phyloP scores from a whole-genome alignment of 2,329 filamentous ascomycete species.

The Drechslera avenae region DNA sequence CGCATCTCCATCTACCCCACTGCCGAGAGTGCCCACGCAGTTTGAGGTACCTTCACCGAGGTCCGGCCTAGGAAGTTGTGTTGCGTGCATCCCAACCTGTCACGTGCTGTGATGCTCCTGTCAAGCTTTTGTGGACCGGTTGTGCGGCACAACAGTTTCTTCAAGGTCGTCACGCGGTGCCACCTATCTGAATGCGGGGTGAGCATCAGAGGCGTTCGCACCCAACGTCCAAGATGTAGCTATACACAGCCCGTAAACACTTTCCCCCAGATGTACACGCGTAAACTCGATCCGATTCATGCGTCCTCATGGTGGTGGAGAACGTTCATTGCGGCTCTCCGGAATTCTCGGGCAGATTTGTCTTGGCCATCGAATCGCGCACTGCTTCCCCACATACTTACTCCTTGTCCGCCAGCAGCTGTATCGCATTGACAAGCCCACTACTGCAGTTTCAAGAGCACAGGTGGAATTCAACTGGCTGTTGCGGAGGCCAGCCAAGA shows the following conservation, averaged over 20 bases:
- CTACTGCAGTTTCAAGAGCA: slow-evolving; percentile 20
- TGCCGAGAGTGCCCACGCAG: slow-evolving; percentile 10
- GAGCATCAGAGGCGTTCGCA: slow-evolving; percentile 4
- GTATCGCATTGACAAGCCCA: slow-evolving; percentile 25
- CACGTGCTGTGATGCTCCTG: background rate
- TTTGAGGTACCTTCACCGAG: slow-evolving; percentile 13
- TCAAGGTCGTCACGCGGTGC: slow-evolving; percentile 3
- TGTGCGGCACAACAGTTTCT: slow-evolving; percentile 9
- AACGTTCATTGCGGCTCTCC: slow-evolving; percentile 6
- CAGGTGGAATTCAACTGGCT: slow-evolving; percentile 22
- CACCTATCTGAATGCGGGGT: slow-evolving; percentile 2
- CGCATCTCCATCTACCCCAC: slow-evolving; percentile 13
- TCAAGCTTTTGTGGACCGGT: slow-evolving; percentile 1
- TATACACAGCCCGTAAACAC: background rate
- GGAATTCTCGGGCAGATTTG: slow-evolving; percentile 7
- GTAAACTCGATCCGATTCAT: slow-evolving; percentile 7
- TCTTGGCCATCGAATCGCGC: slow-evolving; percentile 24
- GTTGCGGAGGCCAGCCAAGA: slow-evolving; percentile 22
- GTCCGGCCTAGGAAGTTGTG: slow-evolving; percentile 5
- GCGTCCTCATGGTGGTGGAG: slow-evolving; percentile 1
- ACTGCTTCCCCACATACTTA: slow-evolving; percentile 26
- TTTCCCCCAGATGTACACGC: slow-evolving; percentile 1
- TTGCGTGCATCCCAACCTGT: background rate
- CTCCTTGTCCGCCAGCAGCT: slow-evolving; percentile 20
- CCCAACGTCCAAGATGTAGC: background rate